phyloP scores from a whole-genome alignment of 2,329 filamentous ascomycete species.

The Aspergillus amoenus region DNA sequence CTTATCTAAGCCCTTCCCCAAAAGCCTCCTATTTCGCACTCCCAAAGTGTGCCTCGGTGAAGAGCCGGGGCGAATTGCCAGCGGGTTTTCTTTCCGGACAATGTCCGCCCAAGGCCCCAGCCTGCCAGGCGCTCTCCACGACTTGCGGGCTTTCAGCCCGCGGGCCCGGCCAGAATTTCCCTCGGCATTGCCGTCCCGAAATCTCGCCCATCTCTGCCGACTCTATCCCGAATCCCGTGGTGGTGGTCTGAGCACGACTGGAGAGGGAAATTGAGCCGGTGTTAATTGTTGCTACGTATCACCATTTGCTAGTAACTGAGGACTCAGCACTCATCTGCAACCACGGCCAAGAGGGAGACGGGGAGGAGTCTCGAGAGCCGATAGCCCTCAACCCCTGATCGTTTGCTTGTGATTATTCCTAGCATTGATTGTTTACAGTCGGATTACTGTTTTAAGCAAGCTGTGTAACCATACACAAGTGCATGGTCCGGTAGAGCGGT shows the following conservation, averaged over 20 bases:
- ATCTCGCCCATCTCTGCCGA: conserved; percentile 17
- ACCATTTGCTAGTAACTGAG: no score
- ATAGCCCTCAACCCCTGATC: background rate
- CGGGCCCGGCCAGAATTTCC: conserved; percentile 17
- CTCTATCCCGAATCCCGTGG: conserved; percentile 26
- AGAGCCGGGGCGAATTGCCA: conserved; percentile 1
- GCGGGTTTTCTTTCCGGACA: conserved; percentile 1
- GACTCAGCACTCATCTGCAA: no score
- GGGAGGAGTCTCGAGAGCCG: background rate
- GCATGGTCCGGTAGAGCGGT: background rate
- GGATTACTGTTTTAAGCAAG: conserved; percentile 14
- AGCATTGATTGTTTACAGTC: background rate
- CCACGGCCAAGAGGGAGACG: background rate
- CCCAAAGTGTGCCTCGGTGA: conserved; percentile 25
- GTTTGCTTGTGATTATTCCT: conserved; percentile 3
- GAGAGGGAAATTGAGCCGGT: conserved; percentile 11
- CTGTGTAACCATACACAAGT: conserved; percentile 18
- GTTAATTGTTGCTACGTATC: background rate
- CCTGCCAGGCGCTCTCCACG: background rate
- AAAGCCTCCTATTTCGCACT: background rate
- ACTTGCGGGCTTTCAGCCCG: conserved; percentile 1
- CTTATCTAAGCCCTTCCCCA: conserved; percentile 17
- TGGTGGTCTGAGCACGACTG: conserved; percentile 22
- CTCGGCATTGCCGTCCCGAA: conserved; percentile 25
- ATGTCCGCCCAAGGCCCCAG: background rate